phyloP scores from a whole-genome alignment of 345 rosid genomes.

The Citrus australasica region DNA sequence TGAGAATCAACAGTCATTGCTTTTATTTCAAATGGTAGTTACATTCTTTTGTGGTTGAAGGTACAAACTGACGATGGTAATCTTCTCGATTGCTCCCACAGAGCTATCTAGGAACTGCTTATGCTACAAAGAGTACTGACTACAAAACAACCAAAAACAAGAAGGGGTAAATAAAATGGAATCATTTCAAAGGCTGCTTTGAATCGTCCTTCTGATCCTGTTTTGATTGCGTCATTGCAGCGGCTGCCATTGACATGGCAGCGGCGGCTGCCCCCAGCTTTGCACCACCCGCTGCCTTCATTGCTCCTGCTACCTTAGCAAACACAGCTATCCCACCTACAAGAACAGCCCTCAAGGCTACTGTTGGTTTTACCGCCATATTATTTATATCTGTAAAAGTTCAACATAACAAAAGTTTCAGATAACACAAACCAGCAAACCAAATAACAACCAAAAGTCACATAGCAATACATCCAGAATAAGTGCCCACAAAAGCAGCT shows the following conservation, averaged over 20 bases:
- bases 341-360: slow-evolving; percentile 73
- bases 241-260: slow-evolving; percentile 72
- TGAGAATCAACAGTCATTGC: slow-evolving; percentile 1
- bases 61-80: neutral
- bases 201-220: slow-evolving; percentile 50
- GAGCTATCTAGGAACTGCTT: slow-evolving; percentile 1
- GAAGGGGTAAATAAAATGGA: neutral
- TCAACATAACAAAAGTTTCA: neutral
- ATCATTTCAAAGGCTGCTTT: slow-evolving; percentile 34
- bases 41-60: neutral
- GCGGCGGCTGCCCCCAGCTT: slow-evolving; percentile 88
- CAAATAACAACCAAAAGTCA: neutral
- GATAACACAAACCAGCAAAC: neutral
- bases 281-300: slow-evolving; percentile 89
- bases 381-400: slow-evolving; percentile 21
- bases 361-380: slow-evolving; percentile 88
- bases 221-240: slow-evolving; percentile 61
- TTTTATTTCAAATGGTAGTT: slow-evolving; percentile 17
- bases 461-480: neutral
- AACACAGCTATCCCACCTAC: slow-evolving; percentile 80
- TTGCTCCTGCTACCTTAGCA: slow-evolving; percentile 69
- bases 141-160: neutral
- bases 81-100: neutral
- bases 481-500: neutral
- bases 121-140: slow-evolving; percentile 1